Conservation (phyloP, 371 early-diverging fungal species). For the Fennellomyces sp. region DNA sequence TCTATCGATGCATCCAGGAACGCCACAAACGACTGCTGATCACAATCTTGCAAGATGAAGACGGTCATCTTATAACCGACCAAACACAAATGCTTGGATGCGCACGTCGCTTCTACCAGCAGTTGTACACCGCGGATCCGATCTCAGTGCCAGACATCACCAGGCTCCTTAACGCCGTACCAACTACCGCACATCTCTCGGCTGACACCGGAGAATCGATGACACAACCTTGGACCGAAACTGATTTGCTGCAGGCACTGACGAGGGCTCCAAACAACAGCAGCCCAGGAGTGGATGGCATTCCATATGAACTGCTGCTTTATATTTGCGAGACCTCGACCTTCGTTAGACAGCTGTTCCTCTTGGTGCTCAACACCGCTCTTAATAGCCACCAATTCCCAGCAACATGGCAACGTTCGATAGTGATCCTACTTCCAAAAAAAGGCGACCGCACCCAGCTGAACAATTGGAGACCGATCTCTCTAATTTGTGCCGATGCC, state of each 20-base stretch:
- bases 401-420: background rate
- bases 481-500: conserved; percentile 29
- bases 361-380: no score
- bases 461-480: conserved; percentile 30
- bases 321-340: no score
- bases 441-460: conserved; percentile 23
- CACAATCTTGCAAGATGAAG: background rate
- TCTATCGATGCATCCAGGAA: conserved; percentile 17
- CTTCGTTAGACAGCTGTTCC: no score
- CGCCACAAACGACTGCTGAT: conserved; percentile 14
- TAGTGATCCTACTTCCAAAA: conserved; percentile 14
- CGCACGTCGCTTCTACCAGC: background rate
- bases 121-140: no score
- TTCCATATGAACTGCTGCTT: conserved; percentile 11
- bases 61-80: background rate
- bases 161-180: no score
- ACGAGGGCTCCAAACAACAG: background rate
- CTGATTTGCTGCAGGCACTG: background rate
- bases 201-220: no score
- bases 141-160: no score
- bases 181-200: no score
- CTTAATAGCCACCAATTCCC: no score
- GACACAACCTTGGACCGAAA: no score
- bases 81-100: background rate
- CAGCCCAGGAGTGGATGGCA: conserved; percentile 16